Evolutionary conservation across 768 basidiomycete species (phyloP).

Genomic region (Leccinum imitatum): DNA sequence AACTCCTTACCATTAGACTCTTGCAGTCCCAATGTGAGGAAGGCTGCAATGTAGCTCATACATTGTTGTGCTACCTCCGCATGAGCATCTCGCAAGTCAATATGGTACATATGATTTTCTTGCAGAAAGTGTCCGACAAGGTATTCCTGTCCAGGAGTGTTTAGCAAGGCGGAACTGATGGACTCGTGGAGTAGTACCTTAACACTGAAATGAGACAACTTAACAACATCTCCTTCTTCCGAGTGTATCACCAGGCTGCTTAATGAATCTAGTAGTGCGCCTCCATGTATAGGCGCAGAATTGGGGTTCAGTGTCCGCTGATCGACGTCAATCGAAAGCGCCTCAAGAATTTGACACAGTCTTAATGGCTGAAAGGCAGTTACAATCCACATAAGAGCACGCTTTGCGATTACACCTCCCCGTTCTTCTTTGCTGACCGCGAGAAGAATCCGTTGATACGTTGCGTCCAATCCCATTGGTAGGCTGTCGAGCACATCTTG

Average conservation of each 20-base stretch:
- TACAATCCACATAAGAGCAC: not conserved
- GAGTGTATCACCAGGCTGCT: not conserved
- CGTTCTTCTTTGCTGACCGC: not conserved
- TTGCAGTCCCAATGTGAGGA: not conserved
- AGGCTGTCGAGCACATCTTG: not conserved
- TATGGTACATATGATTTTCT: not conserved
- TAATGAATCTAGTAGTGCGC: not conserved
- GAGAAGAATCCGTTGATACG: not conserved
- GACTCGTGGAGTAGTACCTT: not conserved
- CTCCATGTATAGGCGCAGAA: not conserved
- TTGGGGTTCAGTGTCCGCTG: not conserved
- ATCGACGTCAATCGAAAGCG: not conserved
- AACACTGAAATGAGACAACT: not conserved
- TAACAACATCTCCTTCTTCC: not conserved
- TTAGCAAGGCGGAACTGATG: not conserved
- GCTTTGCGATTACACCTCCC: not conserved
- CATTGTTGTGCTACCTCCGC: not conserved
- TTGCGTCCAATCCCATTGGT: not conserved
- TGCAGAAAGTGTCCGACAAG: not conserved
- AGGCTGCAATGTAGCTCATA: not conserved
- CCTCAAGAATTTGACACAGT: not conserved
- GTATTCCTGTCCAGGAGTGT: not conserved
- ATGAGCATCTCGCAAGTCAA: not conserved
- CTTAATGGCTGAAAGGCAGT: rapidly evolving
- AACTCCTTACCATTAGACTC: not conserved